Evolutionary conservation across 2,329 filamentous ascomycete genomes (phyloP).

Genomic region (Fusarium equiseti): DNA sequence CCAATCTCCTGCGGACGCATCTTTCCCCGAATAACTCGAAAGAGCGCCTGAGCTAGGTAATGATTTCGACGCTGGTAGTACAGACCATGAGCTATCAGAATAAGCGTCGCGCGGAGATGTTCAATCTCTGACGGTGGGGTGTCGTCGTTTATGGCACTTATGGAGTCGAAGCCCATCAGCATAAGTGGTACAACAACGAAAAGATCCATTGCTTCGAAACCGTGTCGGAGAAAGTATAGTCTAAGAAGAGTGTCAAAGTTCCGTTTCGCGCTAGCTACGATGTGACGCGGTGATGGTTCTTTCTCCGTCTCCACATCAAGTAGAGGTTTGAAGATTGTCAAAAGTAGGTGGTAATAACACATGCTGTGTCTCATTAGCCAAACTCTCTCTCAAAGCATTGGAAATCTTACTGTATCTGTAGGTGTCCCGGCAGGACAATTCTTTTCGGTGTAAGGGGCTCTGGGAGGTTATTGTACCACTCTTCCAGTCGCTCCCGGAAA

Average conservation of each 20-base stretch:
- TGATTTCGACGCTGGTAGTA: constrained; percentile 52
- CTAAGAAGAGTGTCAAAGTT: constrained; percentile 45
- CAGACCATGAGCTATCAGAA: constrained; percentile 52
- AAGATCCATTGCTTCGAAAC: constrained; percentile 50
- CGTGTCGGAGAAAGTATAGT: constrained; percentile 50
- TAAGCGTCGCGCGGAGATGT: constrained; percentile 49
- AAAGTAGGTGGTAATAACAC: constrained; percentile 44
- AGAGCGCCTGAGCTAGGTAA: constrained; percentile 51
- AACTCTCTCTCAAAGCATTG: accelerated
- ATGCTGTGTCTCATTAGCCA: constrained; percentile 27
- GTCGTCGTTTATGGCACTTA: constrained; percentile 44
- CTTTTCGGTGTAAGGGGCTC: constrained; percentile 43
- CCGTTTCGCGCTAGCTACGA: constrained; percentile 41
- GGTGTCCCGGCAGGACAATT: constrained; percentile 52
- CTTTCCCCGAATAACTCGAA: constrained; percentile 50
- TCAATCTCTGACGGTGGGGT: constrained; percentile 34
- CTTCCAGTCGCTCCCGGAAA: constrained; percentile 35
- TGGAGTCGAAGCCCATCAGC: constrained; percentile 44
- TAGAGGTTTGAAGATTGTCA: constrained; percentile 48
- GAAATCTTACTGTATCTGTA: constrained; percentile 53
- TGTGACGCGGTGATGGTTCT: constrained; percentile 12
- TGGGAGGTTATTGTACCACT: constrained; percentile 49
- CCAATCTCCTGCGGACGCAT: constrained; percentile 50
- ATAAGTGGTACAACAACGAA: constrained; percentile 52
- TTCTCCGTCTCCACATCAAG: not conserved